A percentile compares a stretch with the other conserved stretches of the same genome.
Conservation (phyloP, 208 protist species). For the Novymonas esmeraldas region DNA sequence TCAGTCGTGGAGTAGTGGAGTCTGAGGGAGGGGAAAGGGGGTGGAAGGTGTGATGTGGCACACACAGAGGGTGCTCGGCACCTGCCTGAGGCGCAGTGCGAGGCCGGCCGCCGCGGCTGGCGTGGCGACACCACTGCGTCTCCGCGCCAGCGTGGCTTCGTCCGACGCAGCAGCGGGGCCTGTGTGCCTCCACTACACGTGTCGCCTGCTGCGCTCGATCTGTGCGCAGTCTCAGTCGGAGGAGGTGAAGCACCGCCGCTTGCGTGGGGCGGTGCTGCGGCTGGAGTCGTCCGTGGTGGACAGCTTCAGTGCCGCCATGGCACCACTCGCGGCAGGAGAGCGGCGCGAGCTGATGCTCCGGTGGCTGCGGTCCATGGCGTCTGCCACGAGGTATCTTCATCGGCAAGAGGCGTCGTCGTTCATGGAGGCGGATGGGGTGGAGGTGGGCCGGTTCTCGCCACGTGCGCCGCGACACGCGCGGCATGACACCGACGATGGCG, state of each 20-base stretch:
- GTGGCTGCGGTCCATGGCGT: conserved; percentile 16
- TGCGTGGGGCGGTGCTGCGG: conserved; percentile 49
- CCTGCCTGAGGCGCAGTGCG: background rate
- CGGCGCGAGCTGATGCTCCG: conserved; percentile 12
- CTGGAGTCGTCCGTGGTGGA: conserved; percentile 52
- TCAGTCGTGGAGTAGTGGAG: too few species aligned
- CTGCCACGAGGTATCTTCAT: conserved; percentile 15
- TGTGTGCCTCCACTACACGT: conserved; percentile 23
- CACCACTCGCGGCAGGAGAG: background rate
- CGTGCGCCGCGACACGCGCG: conserved; percentile 2
- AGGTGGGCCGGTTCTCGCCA: conserved; percentile 14
- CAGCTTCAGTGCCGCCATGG: conserved; percentile 41
- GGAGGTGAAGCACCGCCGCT: conserved; percentile 39
- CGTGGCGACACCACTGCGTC: background rate
- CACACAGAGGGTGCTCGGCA: conserved; percentile 1
- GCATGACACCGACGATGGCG: conserved; percentile 14
- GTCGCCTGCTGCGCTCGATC: conserved; percentile 21
- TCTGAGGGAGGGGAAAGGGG: too few species aligned
- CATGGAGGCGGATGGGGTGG: background rate
- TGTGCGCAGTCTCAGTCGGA: conserved; percentile 8
- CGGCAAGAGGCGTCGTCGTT: conserved; percentile 1
- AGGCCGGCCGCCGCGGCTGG: background rate
- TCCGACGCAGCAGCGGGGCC: background rate
- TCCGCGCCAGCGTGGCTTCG: background rate
- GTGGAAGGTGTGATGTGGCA: background rate